Base-by-base conservation (phyloP, 179 eudicot species). In the Carnegiea gigantea region DNA sequence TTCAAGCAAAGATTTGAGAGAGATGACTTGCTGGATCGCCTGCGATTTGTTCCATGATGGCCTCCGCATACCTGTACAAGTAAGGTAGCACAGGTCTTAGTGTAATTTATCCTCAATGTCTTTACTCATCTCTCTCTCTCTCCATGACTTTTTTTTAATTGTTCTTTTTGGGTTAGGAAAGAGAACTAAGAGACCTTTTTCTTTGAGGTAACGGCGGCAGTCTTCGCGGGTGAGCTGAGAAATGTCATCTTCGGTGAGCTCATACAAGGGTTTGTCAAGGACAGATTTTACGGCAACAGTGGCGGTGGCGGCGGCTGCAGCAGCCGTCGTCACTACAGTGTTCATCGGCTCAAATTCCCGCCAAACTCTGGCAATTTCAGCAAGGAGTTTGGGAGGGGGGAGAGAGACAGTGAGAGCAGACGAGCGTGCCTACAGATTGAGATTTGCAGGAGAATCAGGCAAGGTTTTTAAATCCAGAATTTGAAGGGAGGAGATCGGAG, bases 11-110 rank as follows among this genome's bases (percentile, higher is more conserved):
- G 89, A 86, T 87, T 95, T 95, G 40, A 95, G 93, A 18, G 92
- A 92, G 68, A 94, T 91, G 7, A 95, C 99, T 79, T 95, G 98
- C 82, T 95, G 99, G 82, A 94, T 95, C 90, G 98, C 99, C 89
- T 95, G 98, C 23, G 97, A 95, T 88, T 95, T 95, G 90, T 95
- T 95, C 98, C 99, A 95, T 57, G 98, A 95, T 62, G 99, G 99
- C 62, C 97, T 83, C 67, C 99, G 81, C 99, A 95, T 95, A 36
- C 99, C 98, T 94, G 83, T 64, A 84, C 76, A 24, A 26, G 51
- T 48, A 48, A 48, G 53, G 11, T 48, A 48, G 3, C 12, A 48
- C 14, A 48, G 14, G 53, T 48, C 14, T 48, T 48, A 48, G 53
- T 11, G 53, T 48, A 48, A 48, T 48, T 48, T 48, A 48, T 48